Evolutionary conservation across 768 basidiomycete genomes (phyloP), one percentile per base, ranked within the genome.

Genomic region (Termitomyces sp.): DNA sequence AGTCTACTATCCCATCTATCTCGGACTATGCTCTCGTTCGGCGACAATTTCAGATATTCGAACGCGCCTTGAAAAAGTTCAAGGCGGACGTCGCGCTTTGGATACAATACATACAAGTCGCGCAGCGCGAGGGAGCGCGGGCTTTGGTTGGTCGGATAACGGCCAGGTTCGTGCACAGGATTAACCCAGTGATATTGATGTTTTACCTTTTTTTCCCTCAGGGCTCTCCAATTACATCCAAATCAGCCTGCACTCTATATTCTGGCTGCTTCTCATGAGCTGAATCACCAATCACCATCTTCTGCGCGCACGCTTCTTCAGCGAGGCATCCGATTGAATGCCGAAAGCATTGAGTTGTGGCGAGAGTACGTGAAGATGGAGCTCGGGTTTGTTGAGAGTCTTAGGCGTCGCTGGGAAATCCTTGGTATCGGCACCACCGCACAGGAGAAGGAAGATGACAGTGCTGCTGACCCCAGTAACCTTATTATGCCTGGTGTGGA

Each of bases 351-450:
- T 37, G 86, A 88, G 60, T 78, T 98, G 73, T 98, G 95, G 95
- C 79, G 80, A 25, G 94, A 96, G 73, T 96, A 95, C 70, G 86
- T 94, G 64, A 87, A 87, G 70, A 92, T 97, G 85, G 95, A 98
- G 71, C 75, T 96, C 5, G 86, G 87, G 2, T 96, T 92, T 72
- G 78, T 93, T 8, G 94, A 96, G 76, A 84, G 83, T 14, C 75
- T 96, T 52, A 78, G 91, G 43, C 77, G 91, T 64, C 80, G 94
- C 56, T 94, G 92, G 93, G 85, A 79, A 49, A 77, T 92, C 8
- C 77, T 96, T 20, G 94, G 94, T 8, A 87, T 96, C 56, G 66
- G 67, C 49, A 58, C 63, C 20, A 70, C 65, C 25, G 70, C 25
- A 25, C 25, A 25, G 25, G 25, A 25, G 25, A 25, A 25, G 25